Conservation (phyloP, 2,329 filamentous ascomycete genomes). For the Stemphylium beticola region DNA sequence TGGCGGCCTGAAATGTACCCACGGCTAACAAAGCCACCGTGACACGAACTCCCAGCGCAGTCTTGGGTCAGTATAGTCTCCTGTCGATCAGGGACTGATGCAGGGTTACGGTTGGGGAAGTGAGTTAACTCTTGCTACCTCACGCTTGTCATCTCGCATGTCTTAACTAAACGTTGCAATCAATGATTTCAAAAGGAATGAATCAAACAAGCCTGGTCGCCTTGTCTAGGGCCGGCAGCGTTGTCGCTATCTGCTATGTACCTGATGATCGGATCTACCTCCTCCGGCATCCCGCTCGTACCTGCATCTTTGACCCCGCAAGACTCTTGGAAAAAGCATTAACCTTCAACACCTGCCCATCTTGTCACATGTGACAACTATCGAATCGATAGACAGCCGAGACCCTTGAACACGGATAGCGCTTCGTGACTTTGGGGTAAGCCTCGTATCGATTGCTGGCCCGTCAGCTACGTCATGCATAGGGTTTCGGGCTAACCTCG, state of each 20-base stretch:
- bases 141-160: neutral
- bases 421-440: slow-evolving; percentile 93
- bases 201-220: neutral
- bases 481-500: neutral
- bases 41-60: too few relatives aligned
- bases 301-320: slow-evolving; percentile 23
- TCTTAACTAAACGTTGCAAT: neutral
- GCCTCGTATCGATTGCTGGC: slow-evolving; percentile 45
- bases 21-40: neutral
- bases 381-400: neutral
- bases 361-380: slow-evolving; percentile 1
- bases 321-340: slow-evolving; percentile 4
- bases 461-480: slow-evolving; percentile 11
- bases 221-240: neutral
- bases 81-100: too few relatives aligned
- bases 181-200: neutral
- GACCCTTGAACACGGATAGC: slow-evolving; percentile 75
- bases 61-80: too few relatives aligned
- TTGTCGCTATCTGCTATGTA: neutral
- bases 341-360: neutral
- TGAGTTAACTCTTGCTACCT: neutral
- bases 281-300: slow-evolving; percentile 14
- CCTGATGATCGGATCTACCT: slow-evolving; percentile 7
- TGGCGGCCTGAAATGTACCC: neutral
- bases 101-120: neutral